Base-by-base conservation (phyloP, 257 asterid genomes). In the Vinca minor region DNA sequence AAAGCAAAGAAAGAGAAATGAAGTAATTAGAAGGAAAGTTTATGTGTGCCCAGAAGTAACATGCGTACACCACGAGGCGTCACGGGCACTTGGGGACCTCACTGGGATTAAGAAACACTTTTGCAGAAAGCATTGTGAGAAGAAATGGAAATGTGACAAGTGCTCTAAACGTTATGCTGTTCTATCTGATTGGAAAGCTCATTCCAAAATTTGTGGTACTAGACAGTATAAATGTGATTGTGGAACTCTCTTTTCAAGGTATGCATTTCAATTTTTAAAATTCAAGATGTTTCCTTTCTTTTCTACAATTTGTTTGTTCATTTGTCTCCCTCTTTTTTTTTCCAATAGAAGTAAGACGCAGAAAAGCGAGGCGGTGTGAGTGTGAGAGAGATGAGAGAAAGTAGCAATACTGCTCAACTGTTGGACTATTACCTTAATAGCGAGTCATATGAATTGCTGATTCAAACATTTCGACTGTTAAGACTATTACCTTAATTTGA, bases 201-300 rank as follows among this genome's bases (percentile, higher is more conserved):
- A 89, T 29, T 94, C 84, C 12, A 89, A 89, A 83, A 89, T 94
- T 57, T 89, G 97, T 64, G 97, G 97, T 12, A 87, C 97, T 0
- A 73, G 94, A 62, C 94, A 87, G 14, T 85, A 89, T 29, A 87
- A 84, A 64, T 89, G 97, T 62, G 95, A 87, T 62, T 89, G 97
- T 67, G 97, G 97, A n/a, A 85, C 95, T 72, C 82, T 89, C 68
- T 89, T 89, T 77, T 89, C 97, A 32, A 89, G 95, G 96, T 89
- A 5, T 10, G n/a, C n/a, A n/a, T n/a, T n/a, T n/a, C n/a, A n/a
- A n/a, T n/a, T n/a, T n/a, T n/a, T n/a, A n/a, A n/a, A n/a, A n/a
- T n/a, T n/a, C n/a, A n/a, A n/a, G n/a, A n/a, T n/a, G n/a, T n/a
- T n/a, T n/a, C n/a, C n/a, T n/a, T n/a, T n/a, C n/a, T n/a, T n/a